Conservation (phyloP, 2,329 filamentous ascomycete genomes). For the Xylariaceae sp. region DNA sequence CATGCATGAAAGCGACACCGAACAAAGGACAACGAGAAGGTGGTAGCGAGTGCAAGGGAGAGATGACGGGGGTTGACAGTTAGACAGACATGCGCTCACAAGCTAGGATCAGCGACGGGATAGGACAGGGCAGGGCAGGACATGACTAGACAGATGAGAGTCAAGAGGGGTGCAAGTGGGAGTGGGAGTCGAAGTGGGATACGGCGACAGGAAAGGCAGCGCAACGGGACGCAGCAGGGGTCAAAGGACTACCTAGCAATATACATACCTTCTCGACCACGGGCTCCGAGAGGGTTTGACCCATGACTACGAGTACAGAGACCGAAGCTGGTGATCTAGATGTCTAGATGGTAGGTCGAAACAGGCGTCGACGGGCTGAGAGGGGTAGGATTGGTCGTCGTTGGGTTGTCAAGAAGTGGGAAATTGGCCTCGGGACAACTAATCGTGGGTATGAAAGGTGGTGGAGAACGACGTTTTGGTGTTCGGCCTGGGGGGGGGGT, state of each 20-base stretch:
- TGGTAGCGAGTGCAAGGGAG: background rate
- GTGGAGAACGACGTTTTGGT: background rate
- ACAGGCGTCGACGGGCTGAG: slow-evolving; percentile 24
- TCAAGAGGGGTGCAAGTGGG: too few species aligned
- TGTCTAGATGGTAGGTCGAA: slow-evolving; percentile 20
- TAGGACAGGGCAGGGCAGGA: background rate
- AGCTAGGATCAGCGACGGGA: slow-evolving; percentile 4
- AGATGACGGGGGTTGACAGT: slow-evolving; percentile 12
- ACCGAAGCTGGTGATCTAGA: slow-evolving; percentile 25
- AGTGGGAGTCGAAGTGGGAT: background rate
- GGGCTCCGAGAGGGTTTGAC: slow-evolving; percentile 98
- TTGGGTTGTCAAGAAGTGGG: slow-evolving; percentile 19
- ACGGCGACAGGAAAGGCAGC: slow-evolving; percentile 12
- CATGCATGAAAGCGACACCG: background rate
- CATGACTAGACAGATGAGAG: too few species aligned
- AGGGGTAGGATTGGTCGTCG: slow-evolving; percentile 17
- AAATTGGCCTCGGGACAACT: slow-evolving; percentile 21
- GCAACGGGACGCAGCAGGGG: slow-evolving; percentile 20
- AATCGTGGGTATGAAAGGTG: slow-evolving; percentile 10
- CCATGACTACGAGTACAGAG: slow-evolving; percentile 60
- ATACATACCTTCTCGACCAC: slow-evolving; percentile 96
- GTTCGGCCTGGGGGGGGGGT: slow-evolving; percentile 1
- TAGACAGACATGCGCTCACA: slow-evolving; percentile 22
- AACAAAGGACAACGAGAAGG: background rate
- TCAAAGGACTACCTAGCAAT: slow-evolving; percentile 20